phyloP scores from a whole-genome alignment of 352 stramenopile species.

The Phytophthora cajani region DNA sequence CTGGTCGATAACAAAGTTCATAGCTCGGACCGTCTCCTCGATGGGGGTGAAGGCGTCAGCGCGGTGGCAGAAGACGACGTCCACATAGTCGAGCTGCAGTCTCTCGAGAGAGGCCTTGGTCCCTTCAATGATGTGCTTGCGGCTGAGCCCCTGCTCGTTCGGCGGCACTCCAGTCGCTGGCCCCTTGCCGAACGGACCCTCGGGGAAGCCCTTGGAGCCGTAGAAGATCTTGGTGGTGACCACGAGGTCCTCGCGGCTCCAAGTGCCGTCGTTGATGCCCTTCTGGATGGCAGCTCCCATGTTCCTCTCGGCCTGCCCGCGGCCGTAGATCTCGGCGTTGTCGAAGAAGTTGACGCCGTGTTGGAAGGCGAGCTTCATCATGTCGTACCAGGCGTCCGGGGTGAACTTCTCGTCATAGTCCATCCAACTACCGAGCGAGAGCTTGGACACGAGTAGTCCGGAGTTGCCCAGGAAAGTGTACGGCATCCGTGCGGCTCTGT shows the following conservation, averaged over 20 bases:
- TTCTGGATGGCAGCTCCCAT: conserved; percentile 42
- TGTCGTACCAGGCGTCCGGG: too few species aligned
- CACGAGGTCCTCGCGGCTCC: conserved; percentile 28
- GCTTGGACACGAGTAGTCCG: background rate
- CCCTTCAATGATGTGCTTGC: conserved; percentile 60
- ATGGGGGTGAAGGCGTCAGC: conserved; percentile 43
- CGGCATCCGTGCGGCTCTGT: too few species aligned
- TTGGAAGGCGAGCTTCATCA: too few species aligned
- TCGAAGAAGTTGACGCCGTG: background rate
- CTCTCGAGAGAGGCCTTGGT: conserved; percentile 48
- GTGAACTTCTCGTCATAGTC: too few species aligned
- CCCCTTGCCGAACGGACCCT: too few species aligned
- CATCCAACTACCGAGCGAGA: conserved; percentile 33
- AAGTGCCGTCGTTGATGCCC: conserved; percentile 28
- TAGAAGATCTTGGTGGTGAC: conserved; percentile 28
- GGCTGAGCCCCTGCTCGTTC: conserved; percentile 42
- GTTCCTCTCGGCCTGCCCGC: conserved; percentile 18
- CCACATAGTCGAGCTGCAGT: conserved; percentile 44
- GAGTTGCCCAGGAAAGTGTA: too few species aligned
- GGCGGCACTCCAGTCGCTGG: conserved; percentile 1
- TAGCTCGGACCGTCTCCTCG: conserved; percentile 57
- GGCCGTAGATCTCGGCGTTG: conserved; percentile 17
- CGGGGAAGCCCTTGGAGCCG: conserved; percentile 1
- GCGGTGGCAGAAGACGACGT: conserved; percentile 49
- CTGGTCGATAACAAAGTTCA: conserved; percentile 51